A percentile compares a stretch with the other conserved stretches of the same genome.
phyloP scores from a whole-genome alignment of 345 rosid species.

The Camelina laxa region DNA sequence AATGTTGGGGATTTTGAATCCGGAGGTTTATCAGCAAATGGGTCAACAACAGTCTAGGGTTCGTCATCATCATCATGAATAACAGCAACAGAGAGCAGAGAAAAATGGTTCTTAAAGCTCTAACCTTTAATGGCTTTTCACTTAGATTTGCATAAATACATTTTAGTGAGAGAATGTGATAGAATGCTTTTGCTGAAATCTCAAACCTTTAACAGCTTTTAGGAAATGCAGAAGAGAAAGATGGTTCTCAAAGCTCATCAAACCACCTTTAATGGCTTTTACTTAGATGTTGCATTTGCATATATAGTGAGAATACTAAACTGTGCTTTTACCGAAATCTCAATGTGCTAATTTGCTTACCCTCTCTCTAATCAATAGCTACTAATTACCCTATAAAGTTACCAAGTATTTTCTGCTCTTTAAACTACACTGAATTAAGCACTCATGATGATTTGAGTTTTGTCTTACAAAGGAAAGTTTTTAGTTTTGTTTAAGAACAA shows the following conservation, averaged over 20 bases:
- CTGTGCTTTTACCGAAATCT: not conserved
- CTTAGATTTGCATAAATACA: constrained; percentile 24
- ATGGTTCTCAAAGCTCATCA: not conserved
- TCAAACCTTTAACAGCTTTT: constrained; percentile 14
- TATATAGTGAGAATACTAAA: not conserved
- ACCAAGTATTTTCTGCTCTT: not conserved
- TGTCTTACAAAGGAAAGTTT: constrained; percentile 1
- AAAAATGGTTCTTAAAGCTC: constrained; percentile 17
- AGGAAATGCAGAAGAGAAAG: not conserved
- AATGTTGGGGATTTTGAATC: constrained; percentile 23
- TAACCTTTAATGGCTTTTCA: constrained; percentile 7
- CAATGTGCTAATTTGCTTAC: not conserved
- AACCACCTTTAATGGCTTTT: not conserved
- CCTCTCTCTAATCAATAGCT: not conserved
- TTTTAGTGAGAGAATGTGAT: constrained; percentile 9
- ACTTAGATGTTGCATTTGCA: not conserved
- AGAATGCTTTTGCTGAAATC: constrained; percentile 24
- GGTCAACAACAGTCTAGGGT: constrained; percentile 19
- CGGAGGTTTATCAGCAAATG: constrained; percentile 7
- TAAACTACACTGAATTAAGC: not conserved
- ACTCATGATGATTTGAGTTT: not conserved
- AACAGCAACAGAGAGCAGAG: constrained; percentile 15
- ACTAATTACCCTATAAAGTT: not conserved
- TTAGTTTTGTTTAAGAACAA: not conserved
- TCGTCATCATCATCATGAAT: constrained; percentile 5